Evolutionary conservation across 208 protist species (phyloP).

Genomic region (Giardia duodenalis): DNA sequence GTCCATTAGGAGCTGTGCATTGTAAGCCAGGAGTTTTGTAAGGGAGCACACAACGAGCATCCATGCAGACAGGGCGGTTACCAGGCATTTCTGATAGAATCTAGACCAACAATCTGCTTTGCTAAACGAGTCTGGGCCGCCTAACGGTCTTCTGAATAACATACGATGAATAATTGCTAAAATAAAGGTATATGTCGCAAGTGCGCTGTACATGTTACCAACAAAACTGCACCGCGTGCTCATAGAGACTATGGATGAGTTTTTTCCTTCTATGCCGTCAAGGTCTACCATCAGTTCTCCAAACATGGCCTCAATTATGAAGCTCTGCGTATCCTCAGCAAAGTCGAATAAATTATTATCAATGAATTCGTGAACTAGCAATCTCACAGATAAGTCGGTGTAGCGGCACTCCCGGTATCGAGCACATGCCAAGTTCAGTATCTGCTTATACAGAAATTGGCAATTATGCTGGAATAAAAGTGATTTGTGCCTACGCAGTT

Average conservation of each 20-base stretch:
- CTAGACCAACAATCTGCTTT: neutral
- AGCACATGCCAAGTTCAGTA: neutral
- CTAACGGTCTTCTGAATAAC: too few relatives aligned
- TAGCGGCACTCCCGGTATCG: neutral
- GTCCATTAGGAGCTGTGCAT: too few relatives aligned
- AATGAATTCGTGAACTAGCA: neutral
- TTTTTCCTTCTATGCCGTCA: neutral
- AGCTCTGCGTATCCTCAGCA: neutral
- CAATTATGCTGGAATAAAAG: neutral
- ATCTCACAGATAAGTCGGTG: neutral
- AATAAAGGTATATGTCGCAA: too few relatives aligned
- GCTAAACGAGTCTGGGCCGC: too few relatives aligned
- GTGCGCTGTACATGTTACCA: too few relatives aligned
- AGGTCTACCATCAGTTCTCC: neutral
- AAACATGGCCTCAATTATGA: neutral
- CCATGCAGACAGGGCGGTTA: neutral
- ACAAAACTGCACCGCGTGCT: too few relatives aligned
- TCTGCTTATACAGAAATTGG: neutral
- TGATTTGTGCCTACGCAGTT: neutral
- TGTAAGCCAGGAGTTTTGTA: too few relatives aligned
- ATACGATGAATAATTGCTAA: too few relatives aligned
- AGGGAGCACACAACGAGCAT: neutral
- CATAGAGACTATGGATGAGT: too few relatives aligned
- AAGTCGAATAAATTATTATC: neutral
- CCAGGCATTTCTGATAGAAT: neutral